Evolutionary conservation across 108 stramenopile species (phyloP).

Genomic region (Seminavis robusta): DNA sequence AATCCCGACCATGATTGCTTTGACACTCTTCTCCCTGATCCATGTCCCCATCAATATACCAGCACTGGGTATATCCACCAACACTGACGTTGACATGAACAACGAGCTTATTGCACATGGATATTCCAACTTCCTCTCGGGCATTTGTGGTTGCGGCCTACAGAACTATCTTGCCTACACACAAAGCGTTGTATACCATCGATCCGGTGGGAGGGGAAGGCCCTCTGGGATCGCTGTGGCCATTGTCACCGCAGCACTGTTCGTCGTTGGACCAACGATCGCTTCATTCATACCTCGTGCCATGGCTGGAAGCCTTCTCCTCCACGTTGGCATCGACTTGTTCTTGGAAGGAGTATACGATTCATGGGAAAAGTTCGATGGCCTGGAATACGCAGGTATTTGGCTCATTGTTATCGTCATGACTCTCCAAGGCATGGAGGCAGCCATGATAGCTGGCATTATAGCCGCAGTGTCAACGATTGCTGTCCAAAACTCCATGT

Average conservation of each 20-base stretch:
- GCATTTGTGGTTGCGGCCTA: conserved; percentile 61
- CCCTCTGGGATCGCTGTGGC: conserved; percentile 45
- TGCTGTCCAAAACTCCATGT: conserved; percentile 49
- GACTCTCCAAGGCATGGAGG: conserved; percentile 63
- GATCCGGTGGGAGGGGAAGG: conserved; percentile 67
- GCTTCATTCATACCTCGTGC: conserved; percentile 65
- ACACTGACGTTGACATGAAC: conserved; percentile 76
- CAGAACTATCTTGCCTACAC: conserved; percentile 81
- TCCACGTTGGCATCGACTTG: conserved; percentile 83
- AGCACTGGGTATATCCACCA: conserved; percentile 67
- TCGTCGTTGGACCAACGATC: conserved; percentile 62
- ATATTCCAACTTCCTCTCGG: conserved; percentile 57
- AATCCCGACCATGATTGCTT: conserved; percentile 57
- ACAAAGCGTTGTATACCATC: conserved; percentile 60
- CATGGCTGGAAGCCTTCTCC: conserved; percentile 84
- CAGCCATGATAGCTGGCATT: conserved; percentile 64
- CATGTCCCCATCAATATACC: conserved; percentile 89
- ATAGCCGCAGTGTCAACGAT: conserved; percentile 54
- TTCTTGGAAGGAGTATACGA: conserved; percentile 76
- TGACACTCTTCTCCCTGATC: conserved; percentile 68
- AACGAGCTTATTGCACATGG: conserved; percentile 79
- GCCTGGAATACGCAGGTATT: conserved; percentile 65
- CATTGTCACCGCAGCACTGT: conserved; percentile 34
- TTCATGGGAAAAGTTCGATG: conserved; percentile 64
- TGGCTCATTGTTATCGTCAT: conserved; percentile 68